Conservation (phyloP, 805 yeast species). For the Wickerhamomyces bisporus region DNA sequence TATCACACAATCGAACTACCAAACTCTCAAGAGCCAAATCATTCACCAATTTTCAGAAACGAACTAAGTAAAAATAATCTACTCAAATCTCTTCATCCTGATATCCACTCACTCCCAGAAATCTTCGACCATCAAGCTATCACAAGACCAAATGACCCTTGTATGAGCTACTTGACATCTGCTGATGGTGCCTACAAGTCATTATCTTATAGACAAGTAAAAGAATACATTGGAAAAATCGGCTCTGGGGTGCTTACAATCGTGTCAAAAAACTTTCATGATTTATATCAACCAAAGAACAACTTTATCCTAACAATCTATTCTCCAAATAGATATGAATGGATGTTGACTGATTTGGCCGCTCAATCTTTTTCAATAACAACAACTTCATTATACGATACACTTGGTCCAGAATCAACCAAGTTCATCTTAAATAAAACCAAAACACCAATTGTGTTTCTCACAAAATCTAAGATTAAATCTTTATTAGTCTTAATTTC, state of each 20-base stretch:
- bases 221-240: background rate
- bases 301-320: conserved; percentile 47
- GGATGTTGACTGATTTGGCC: conserved; percentile 64
- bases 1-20: background rate
- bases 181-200: conserved; percentile 29
- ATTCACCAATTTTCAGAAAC: conserved; percentile 43
- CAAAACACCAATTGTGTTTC: conserved; percentile 45
- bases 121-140: conserved; percentile 28
- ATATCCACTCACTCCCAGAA: conserved; percentile 34
- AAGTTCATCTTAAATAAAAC: conserved; percentile 46
- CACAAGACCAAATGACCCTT: conserved; percentile 16
- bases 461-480: conserved; percentile 39
- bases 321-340: conserved; percentile 45
- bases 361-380: conserved; percentile 30
- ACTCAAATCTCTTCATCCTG: conserved; percentile 34
- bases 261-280: conserved; percentile 29
- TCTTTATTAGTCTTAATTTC: background rate
- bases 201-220: conserved; percentile 29
- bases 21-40: conserved; percentile 27
- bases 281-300: conserved; percentile 35
- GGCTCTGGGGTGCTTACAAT: background rate
- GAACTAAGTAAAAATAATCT: conserved; percentile 25
- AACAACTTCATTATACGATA: conserved; percentile 39
- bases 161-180: conserved; percentile 35
- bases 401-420: conserved; percentile 45